Conservation (phyloP, 23 red algal genomes). For the Gracilaria gracilis region DNA sequence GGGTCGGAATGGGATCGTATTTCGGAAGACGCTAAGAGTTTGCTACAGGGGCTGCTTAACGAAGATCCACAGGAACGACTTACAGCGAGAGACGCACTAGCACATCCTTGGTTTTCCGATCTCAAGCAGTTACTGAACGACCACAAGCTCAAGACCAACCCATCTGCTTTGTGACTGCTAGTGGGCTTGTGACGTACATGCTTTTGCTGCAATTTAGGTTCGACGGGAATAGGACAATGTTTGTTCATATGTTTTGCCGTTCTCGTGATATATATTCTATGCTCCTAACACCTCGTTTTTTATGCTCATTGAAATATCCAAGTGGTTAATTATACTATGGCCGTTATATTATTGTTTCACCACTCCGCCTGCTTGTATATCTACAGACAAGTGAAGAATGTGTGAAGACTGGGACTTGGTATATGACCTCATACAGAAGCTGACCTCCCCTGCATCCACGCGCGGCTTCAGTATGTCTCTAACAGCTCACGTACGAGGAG, state of each 20-base stretch:
- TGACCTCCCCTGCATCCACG: not conserved
- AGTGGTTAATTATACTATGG: not conserved
- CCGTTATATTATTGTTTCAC: not conserved
- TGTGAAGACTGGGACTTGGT: not conserved
- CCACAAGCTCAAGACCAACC: not conserved
- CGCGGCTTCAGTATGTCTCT: not conserved
- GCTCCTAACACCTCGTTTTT: not conserved
- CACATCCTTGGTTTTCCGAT: slow-evolving; percentile 86
- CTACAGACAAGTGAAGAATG: not conserved
- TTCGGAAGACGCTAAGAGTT: slow-evolving; percentile 78
- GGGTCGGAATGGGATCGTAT: slow-evolving; percentile 88
- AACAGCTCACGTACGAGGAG: not conserved
- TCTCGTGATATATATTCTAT: not conserved
- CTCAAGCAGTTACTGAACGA: slow-evolving; percentile 15
- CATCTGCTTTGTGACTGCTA: not conserved
- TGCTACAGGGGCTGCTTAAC: slow-evolving; percentile 82
- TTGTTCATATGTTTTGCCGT: slow-evolving; percentile 18
- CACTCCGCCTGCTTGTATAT: not conserved
- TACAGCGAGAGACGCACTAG: slow-evolving; percentile 78
- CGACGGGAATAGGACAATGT: not conserved
- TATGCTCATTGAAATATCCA: not conserved
- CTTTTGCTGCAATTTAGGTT: slow-evolving; percentile 4
- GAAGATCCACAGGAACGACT: slow-evolving; percentile 90
- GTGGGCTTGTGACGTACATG: not conserved
- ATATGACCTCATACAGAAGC: not conserved